These are phyloP conservation scores for Aspergillus sp. DNA, from an alignment of 2,329 filamentous ascomycete species.

Conservation along the genomic window DNA sequence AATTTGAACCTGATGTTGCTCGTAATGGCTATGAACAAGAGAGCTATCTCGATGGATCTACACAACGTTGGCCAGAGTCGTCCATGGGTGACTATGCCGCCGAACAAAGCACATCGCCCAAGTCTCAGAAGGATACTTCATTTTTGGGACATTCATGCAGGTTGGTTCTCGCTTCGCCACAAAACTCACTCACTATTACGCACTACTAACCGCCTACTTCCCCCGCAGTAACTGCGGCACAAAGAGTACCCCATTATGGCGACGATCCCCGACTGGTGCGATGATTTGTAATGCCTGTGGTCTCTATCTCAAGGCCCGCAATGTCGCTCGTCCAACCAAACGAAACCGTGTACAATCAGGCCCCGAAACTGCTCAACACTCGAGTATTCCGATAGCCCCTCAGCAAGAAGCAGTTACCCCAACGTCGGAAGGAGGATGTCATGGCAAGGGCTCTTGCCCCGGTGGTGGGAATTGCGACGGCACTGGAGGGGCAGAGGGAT, in stretches of 20 bases:
- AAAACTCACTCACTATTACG: not conserved
- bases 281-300: conserved; percentile 98
- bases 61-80: conserved; percentile 12
- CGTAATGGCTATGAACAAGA: too few relatives aligned
- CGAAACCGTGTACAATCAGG: conserved; percentile 64
- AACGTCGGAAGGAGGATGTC: conserved; percentile 21
- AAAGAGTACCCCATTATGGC: conserved; percentile 89
- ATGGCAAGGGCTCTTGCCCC: conserved; percentile 76
- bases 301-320: conserved; percentile 88
- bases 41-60: conserved; percentile 6
- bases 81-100: conserved; percentile 8
- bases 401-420: conserved; percentile 28
- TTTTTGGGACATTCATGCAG: conserved; percentile 40
- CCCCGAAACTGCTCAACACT: conserved; percentile 17
- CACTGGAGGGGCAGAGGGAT: conserved; percentile 90
- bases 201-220: conserved; percentile 8
- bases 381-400: conserved; percentile 25
- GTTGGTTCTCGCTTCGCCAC: conserved; percentile 16
- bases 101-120: conserved; percentile 28
- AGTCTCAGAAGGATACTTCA: conserved; percentile 30
- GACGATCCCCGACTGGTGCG: conserved; percentile 83
- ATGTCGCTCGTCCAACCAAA: conserved; percentile 84
- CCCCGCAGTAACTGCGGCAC: conserved; percentile 80
- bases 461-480: conserved; percentile 94
- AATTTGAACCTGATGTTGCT: too few relatives aligned